Conservation (phyloP, 495 filamentous ascomycete species). For the Chaetomium tenue region DNA sequence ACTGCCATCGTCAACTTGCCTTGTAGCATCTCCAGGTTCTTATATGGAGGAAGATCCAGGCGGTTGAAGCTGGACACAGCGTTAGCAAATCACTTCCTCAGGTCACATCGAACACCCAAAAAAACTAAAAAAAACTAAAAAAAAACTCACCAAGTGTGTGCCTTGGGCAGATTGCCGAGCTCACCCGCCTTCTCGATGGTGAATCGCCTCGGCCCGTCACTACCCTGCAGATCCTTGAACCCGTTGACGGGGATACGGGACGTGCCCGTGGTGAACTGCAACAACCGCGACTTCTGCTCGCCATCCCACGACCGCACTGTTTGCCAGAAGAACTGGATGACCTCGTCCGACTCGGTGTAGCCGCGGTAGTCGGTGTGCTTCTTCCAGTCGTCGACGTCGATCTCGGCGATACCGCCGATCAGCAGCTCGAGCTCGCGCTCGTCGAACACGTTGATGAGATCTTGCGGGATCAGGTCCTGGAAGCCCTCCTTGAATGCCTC, state of each 20-base stretch:
- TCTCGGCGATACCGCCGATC: constrained; percentile 98
- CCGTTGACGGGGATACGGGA: constrained; percentile 98
- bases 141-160: constrained; percentile 86
- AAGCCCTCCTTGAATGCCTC: constrained; percentile 96
- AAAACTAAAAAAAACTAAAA: neutral
- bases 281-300: constrained; percentile 92
- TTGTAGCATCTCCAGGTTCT: constrained; percentile 77
- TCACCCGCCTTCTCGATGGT: constrained; percentile 98
- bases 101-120: neutral
- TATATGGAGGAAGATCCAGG: constrained; percentile 92
- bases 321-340: constrained; percentile 99
- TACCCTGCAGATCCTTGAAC: constrained; percentile 98
- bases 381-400: constrained; percentile 99
- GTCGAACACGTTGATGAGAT: constrained; percentile 98
- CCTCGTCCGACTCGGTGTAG: constrained; percentile 97
- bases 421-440: constrained; percentile 95
- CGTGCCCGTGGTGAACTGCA: constrained; percentile 97
- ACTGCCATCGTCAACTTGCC: constrained; percentile 92
- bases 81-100: constrained; percentile 36
- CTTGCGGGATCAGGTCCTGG: constrained; percentile 93
- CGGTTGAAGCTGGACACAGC: constrained; percentile 77
- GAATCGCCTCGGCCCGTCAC: constrained; percentile 90
- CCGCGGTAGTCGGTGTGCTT: constrained; percentile 99
- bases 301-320: constrained; percentile 94
- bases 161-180: constrained; percentile 84